Percentiles rank a stretch among this genome's conserved stretches.
phyloP scores from a whole-genome alignment of 495 filamentous ascomycete species.

The Ramalina intermedia region DNA sequence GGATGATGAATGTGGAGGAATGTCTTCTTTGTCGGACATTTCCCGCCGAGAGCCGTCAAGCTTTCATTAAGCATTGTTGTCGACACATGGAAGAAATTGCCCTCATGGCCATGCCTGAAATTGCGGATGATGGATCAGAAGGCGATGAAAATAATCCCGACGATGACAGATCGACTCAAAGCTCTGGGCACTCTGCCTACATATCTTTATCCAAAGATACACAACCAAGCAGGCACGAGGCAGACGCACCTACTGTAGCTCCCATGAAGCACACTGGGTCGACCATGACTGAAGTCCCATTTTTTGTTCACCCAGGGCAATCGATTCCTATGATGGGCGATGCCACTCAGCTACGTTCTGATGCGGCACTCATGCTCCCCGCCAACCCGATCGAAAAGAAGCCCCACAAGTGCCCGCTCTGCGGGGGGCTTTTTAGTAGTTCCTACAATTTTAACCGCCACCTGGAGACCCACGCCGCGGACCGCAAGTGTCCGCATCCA shows the following conservation, averaged over 20 bases:
- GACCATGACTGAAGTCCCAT: conserved; percentile 1
- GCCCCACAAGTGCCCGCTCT: too few species aligned
- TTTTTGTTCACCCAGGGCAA: not conserved
- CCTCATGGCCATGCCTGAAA: conserved; percentile 7
- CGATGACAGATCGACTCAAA: too few species aligned
- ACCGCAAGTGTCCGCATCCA: conserved; percentile 49
- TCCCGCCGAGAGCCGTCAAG: conserved; percentile 4
- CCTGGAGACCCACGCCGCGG: conserved; percentile 77
- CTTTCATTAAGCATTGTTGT: conserved; percentile 9
- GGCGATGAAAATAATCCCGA: too few species aligned
- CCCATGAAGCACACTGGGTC: too few species aligned
- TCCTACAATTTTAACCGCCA: too few species aligned
- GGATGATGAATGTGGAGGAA: not conserved
- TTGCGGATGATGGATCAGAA: not conserved
- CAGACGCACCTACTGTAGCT: too few species aligned
- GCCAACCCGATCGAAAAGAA: too few species aligned
- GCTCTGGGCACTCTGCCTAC: too few species aligned
- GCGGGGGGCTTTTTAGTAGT: too few species aligned
- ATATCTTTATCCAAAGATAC: too few species aligned
- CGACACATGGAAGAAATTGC: conserved; percentile 16
- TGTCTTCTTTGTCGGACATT: conserved; percentile 8
- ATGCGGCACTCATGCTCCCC: too few species aligned
- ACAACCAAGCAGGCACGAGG: too few species aligned
- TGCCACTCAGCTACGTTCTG: conserved; percentile 6
- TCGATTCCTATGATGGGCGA: conserved; percentile 2